Evolutionary conservation across 768 basidiomycete species (phyloP).

Genomic region (Suillus bovinus): DNA sequence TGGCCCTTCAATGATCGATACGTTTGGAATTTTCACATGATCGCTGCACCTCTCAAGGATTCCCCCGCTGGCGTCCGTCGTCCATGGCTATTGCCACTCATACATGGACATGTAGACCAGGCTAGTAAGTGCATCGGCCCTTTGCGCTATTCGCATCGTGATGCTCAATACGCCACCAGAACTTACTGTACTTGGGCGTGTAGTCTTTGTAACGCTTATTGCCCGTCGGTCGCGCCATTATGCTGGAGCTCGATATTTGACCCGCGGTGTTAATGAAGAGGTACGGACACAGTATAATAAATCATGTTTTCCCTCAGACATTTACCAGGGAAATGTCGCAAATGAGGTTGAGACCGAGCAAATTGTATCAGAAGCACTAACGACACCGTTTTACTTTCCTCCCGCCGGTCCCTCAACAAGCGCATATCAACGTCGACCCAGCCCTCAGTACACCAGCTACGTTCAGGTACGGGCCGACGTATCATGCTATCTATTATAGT

Average conservation of each 20-base stretch:
- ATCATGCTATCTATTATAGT: background rate
- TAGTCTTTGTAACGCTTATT: conserved; percentile 93
- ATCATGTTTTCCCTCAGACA: background rate
- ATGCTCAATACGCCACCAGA: conserved; percentile 47
- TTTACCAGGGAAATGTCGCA: conserved; percentile 87
- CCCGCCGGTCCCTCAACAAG: conserved; percentile 36
- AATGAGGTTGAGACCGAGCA: conserved; percentile 99
- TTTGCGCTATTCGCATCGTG: background rate
- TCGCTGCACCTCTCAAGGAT: conserved; percentile 64
- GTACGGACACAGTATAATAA: conserved; percentile 36
- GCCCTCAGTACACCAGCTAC: conserved; percentile 91
- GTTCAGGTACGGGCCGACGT: conserved; percentile 62
- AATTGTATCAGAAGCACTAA: conserved; percentile 88
- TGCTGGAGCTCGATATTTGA: conserved; percentile 93
- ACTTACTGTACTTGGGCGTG: conserved; percentile 83
- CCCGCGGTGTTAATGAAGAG: conserved; percentile 92
- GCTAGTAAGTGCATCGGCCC: conserved; percentile 69
- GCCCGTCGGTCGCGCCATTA: conserved; percentile 93
- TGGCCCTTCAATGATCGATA: conserved; percentile 86
- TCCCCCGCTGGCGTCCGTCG: conserved; percentile 45
- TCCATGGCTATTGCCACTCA: conserved; percentile 87
- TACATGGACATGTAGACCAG: conserved; percentile 98
- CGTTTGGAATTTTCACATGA: conserved; percentile 94
- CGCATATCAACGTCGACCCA: conserved; percentile 52
- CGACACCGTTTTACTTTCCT: conserved; percentile 86